phyloP scores from a whole-genome alignment of 129 eudicot genomes.

The Sambucus nigra region DNA sequence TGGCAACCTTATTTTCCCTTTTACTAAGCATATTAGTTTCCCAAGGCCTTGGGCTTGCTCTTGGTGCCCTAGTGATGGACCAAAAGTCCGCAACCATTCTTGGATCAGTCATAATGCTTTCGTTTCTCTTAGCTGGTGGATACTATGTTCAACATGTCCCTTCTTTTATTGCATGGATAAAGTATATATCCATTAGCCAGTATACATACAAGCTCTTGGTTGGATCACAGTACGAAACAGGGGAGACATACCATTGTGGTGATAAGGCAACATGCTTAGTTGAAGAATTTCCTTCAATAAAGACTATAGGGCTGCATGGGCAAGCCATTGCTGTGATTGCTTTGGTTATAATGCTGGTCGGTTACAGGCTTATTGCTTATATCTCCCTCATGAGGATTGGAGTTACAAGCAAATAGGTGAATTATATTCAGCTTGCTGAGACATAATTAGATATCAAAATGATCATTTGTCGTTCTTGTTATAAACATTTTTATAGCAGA shows the following conservation, averaged over 20 bases:
- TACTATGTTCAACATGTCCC: conserved; percentile 76
- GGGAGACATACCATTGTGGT: conserved; percentile 53
- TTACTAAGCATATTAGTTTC: conserved; percentile 43
- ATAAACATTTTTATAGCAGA: no score
- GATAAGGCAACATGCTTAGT: conserved; percentile 33
- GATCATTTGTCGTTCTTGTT: no score
- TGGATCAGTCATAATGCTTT: conserved; percentile 60
- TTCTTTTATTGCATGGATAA: conserved; percentile 56
- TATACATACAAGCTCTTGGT: conserved; percentile 54
- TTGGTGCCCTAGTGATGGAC: conserved; percentile 80
- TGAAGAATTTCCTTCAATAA: conserved; percentile 53
- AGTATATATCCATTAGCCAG: conserved; percentile 41
- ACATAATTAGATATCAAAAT: no score
- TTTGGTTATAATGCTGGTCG: conserved; percentile 51
- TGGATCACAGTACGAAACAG: conserved; percentile 46
- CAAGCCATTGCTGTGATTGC: conserved; percentile 27
- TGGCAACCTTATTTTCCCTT: conserved; percentile 23
- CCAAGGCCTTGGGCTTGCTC: conserved; percentile 79
- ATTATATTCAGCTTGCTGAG: no score
- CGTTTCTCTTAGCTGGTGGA: conserved; percentile 58
- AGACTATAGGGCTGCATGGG: conserved; percentile 45
- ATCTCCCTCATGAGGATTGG: conserved; percentile 74
- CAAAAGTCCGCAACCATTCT: conserved; percentile 42
- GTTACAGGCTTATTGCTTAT: conserved; percentile 59
- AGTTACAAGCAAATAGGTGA: conserved; percentile 17